Evolutionary conservation across 208 protist genomes (phyloP).

Genomic region (Zelonia costaricensis): DNA sequence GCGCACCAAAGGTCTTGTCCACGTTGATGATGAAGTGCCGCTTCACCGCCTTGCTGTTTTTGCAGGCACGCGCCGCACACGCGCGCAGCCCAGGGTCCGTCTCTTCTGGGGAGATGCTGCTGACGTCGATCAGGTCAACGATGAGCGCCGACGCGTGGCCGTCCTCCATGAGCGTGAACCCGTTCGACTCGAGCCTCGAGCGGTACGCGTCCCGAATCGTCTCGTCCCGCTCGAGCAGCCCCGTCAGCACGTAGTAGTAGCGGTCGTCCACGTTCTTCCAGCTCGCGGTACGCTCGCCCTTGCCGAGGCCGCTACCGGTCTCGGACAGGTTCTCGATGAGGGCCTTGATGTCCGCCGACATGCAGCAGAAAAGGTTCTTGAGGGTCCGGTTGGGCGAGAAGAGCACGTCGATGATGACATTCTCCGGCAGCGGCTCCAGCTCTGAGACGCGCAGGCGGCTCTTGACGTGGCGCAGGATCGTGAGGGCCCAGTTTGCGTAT

Average conservation of each 20-base stretch:
- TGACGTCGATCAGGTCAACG: slow-evolving; percentile 76
- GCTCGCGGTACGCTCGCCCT: slow-evolving; percentile 19
- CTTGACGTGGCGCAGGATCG: slow-evolving; percentile 57
- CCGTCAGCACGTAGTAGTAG: slow-evolving; percentile 75
- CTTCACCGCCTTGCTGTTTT: slow-evolving; percentile 1
- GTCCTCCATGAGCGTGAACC: slow-evolving; percentile 80
- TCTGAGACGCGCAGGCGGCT: slow-evolving; percentile 30
- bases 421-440: slow-evolving; percentile 30
- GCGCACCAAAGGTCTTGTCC: slow-evolving; percentile 85
- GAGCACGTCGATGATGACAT: slow-evolving; percentile 73
- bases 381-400: slow-evolving; percentile 76
- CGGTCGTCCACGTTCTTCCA: slow-evolving; percentile 73
- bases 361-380: slow-evolving; percentile 80
- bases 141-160: slow-evolving; percentile 60
- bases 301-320: slow-evolving; percentile 10
- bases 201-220: slow-evolving; percentile 60
- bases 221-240: slow-evolving; percentile 53
- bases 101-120: slow-evolving; percentile 40
- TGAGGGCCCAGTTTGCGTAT: slow-evolving; percentile 71
- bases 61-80: slow-evolving; percentile 14
- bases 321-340: slow-evolving; percentile 42
- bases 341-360: slow-evolving; percentile 44
- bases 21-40: slow-evolving; percentile 86
- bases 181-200: slow-evolving; percentile 52
- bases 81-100: slow-evolving; percentile 47